Percentiles rank a stretch among this genome's conserved stretches.
Evolutionary conservation across 768 basidiomycete genomes (phyloP).

Genomic region (Rubroboletus pulcherrimus): DNA sequence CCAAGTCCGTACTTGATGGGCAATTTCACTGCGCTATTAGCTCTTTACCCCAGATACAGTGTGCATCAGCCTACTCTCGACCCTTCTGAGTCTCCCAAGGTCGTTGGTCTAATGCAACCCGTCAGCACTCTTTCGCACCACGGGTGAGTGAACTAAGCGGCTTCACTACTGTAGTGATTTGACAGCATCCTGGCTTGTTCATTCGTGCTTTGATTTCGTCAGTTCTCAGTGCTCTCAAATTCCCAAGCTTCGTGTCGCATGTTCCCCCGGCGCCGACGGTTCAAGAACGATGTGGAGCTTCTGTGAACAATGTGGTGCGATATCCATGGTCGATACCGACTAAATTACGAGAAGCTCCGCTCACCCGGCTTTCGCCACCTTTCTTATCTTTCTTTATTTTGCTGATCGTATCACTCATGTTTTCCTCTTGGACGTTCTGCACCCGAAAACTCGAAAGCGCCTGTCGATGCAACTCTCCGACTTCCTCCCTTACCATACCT

Average conservation of each 20-base stretch:
- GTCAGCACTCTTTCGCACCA: slow-evolving; percentile 59
- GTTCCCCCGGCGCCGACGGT: slow-evolving; percentile 64
- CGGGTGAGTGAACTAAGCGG: slow-evolving; percentile 49
- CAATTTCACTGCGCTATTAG: slow-evolving; percentile 2
- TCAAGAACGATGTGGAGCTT: slow-evolving; percentile 80
- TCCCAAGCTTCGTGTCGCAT: slow-evolving; percentile 78
- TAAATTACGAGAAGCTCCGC: slow-evolving; percentile 24
- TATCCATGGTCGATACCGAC: slow-evolving; percentile 82
- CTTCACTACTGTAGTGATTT: slow-evolving; percentile 5
- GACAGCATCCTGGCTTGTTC: slow-evolving; percentile 12
- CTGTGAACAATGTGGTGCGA: slow-evolving; percentile 85
- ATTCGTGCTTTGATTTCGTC: slow-evolving; percentile 3
- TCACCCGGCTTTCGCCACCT: slow-evolving; percentile 11
- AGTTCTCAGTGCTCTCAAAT: slow-evolving; percentile 75
- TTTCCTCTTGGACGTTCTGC: slow-evolving; percentile 18
- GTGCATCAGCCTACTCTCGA: slow-evolving; percentile 57
- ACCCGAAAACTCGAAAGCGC: slow-evolving; percentile 25
- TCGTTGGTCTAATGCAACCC: slow-evolving; percentile 68
- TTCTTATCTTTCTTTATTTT: slow-evolving; percentile 32
- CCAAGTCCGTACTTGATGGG: not conserved
- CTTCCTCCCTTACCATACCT: slow-evolving; percentile 2
- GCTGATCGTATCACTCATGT: slow-evolving; percentile 29
- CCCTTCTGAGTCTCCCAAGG: slow-evolving; percentile 43
- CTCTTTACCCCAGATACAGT: slow-evolving; percentile 59
- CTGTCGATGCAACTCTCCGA: slow-evolving; percentile 23